Evolutionary conservation across 2,329 filamentous ascomycete genomes (phyloP).

Genomic region (Aphanoascus verrucosus): DNA sequence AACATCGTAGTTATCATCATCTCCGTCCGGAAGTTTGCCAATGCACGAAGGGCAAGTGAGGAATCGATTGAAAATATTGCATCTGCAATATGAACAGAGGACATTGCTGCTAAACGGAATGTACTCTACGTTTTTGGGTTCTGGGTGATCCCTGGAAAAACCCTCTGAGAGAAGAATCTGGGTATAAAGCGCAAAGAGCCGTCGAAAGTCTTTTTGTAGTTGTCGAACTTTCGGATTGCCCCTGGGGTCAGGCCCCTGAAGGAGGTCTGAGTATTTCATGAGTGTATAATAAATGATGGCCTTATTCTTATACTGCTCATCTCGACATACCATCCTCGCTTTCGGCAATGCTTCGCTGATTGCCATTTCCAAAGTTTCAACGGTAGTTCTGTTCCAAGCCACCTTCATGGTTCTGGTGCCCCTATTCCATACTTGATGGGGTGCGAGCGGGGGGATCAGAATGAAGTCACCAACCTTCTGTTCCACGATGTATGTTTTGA

Average conservation of each 20-base stretch:
- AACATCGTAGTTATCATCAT: constrained; percentile 82
- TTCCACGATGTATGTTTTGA: constrained; percentile 85
- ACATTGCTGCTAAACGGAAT: constrained; percentile 80
- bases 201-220: constrained; percentile 71
- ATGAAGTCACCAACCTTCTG: constrained; percentile 88
- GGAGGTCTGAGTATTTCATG: constrained; percentile 57
- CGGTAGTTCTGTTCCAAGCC: constrained; percentile 92
- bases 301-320: constrained; percentile 98
- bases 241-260: constrained; percentile 49
- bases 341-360: constrained; percentile 78
- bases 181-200: constrained; percentile 66
- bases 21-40: constrained; percentile 53
- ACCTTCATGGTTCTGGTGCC: constrained; percentile 95
- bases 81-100: constrained; percentile 89
- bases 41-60: constrained; percentile 82
- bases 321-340: constrained; percentile 80
- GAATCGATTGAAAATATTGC: constrained; percentile 96
- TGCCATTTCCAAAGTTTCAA: constrained; percentile 79
- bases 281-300: constrained; percentile 85
- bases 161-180: constrained; percentile 74
- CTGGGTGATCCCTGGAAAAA: constrained; percentile 53
- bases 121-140: constrained; percentile 62
- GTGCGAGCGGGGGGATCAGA: constrained; percentile 79
- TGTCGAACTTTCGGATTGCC: constrained; percentile 50
- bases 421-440: constrained; percentile 97